Percentiles rank a stretch among this genome's conserved stretches.
Conservation (phyloP, 495 filamentous ascomycete genomes). For the Trichoderma parareesei region DNA sequence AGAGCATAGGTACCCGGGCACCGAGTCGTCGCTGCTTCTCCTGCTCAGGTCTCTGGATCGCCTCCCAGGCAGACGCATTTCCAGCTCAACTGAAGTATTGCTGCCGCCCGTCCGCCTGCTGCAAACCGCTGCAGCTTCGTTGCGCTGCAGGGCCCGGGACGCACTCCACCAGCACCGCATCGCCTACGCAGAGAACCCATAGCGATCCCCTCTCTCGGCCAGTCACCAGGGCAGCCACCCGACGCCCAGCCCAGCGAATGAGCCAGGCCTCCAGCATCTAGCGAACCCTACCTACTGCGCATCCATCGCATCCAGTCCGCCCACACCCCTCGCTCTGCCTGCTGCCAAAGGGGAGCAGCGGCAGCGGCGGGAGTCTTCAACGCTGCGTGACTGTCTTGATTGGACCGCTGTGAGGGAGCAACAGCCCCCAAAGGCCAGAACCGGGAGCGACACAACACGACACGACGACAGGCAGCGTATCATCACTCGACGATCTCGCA, state of each 20-base stretch:
- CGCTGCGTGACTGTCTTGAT: neutral
- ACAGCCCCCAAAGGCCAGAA: neutral
- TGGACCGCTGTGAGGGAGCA: neutral
- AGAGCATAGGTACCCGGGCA: neutral
- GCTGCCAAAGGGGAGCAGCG: neutral
- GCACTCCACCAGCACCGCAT: constrained; percentile 7
- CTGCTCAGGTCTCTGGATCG: neutral
- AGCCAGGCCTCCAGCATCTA: constrained; percentile 3
- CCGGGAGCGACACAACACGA: neutral
- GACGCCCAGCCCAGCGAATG: no score
- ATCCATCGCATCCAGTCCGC: neutral
- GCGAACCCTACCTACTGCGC: neutral
- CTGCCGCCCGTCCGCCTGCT: neutral
- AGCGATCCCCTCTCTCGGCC: neutral
- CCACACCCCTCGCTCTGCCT: neutral
- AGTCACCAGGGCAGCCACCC: neutral
- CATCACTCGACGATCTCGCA: neutral
- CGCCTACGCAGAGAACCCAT: neutral
- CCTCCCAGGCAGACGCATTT: neutral
- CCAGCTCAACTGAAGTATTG: no score
- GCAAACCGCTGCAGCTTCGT: neutral
- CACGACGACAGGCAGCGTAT: neutral
- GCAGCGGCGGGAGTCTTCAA: constrained; percentile 1
- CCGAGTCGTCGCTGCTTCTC: neutral
- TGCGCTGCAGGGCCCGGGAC: neutral